Conservation (phyloP, 2,329 filamentous ascomycete genomes). For the Pseudogymnoascus sp. region DNA sequence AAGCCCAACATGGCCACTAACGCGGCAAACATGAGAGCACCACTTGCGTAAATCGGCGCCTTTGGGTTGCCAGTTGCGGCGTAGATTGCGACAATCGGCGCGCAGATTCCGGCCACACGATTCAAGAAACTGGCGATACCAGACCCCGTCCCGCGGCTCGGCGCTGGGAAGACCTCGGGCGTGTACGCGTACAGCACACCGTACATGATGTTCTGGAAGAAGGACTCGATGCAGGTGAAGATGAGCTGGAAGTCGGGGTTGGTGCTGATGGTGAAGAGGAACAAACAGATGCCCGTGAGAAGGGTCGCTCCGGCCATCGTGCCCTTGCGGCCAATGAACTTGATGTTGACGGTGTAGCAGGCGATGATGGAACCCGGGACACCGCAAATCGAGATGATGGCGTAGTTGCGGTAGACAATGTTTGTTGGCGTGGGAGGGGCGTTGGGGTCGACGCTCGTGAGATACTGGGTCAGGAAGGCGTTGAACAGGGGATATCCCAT, state of each 20-base stretch:
- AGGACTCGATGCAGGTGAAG: slow-evolving; percentile 62
- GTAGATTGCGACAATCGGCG: slow-evolving; percentile 60
- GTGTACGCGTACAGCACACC: slow-evolving; percentile 72
- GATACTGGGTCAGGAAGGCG: slow-evolving; percentile 81
- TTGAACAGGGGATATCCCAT: slow-evolving; percentile 88
- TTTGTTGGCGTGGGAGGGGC: slow-evolving; percentile 31
- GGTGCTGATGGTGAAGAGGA: slow-evolving; percentile 51
- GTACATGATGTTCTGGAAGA: slow-evolving; percentile 72
- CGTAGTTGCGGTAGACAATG: slow-evolving; percentile 69
- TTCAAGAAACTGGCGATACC: slow-evolving; percentile 68
- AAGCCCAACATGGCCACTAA: slow-evolving; percentile 54
- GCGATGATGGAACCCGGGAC: slow-evolving; percentile 72
- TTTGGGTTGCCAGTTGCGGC: slow-evolving; percentile 37
- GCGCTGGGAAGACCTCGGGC: slow-evolving; percentile 68
- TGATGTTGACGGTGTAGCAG: slow-evolving; percentile 62
- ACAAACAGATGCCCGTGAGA: slow-evolving; percentile 63
- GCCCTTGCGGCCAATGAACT: slow-evolving; percentile 61
- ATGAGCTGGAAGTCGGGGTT: slow-evolving; percentile 52
- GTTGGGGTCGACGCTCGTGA: slow-evolving; percentile 48
- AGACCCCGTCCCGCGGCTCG: slow-evolving; percentile 63
- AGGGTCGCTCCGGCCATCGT: slow-evolving; percentile 64
- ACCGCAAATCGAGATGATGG: slow-evolving; percentile 69
- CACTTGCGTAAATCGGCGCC: slow-evolving; percentile 51
- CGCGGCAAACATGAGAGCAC: slow-evolving; percentile 48
- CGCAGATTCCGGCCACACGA: slow-evolving; percentile 58